Percentiles rank a stretch among this genome's conserved stretches.
Conservation (phyloP, 768 basidiomycete genomes). For the Termitomyces eurrhizus region DNA sequence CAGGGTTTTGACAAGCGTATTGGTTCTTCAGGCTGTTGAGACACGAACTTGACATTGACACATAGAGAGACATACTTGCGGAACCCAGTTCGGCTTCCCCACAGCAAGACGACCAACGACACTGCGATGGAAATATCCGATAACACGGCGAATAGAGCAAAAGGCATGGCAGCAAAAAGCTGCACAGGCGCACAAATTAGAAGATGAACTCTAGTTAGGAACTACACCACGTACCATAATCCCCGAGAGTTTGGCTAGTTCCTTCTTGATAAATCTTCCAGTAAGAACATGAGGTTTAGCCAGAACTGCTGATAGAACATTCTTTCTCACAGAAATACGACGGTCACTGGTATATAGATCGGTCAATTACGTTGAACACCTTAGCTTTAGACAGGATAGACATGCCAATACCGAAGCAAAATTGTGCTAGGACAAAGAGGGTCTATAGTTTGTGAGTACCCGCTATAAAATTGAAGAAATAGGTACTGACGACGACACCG, state of each 20-base stretch:
- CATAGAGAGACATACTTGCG: constrained; percentile 21
- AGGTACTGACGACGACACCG: constrained; percentile 23
- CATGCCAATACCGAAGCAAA: constrained; percentile 36
- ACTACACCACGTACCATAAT: constrained; percentile 26
- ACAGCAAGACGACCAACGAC: constrained; percentile 37
- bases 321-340: constrained; percentile 24
- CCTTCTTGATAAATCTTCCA: constrained; percentile 30
- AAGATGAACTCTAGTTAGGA: not conserved
- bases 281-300: not conserved
- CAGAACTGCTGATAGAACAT: not conserved
- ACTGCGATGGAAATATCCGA: constrained; percentile 42
- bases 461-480: not conserved
- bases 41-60: not conserved
- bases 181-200: constrained; percentile 9
- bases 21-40: constrained; percentile 28
- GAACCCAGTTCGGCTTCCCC: constrained; percentile 35
- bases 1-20: constrained; percentile 35
- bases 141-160: constrained; percentile 40
- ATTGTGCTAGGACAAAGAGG: constrained; percentile 23
- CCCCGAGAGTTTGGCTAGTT: constrained; percentile 27
- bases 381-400: not conserved
- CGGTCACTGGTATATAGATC: constrained; percentile 25
- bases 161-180: constrained; percentile 39
- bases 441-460: constrained; percentile 15
- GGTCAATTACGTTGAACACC: not conserved